Conservation (phyloP, 2,329 filamentous ascomycete genomes). For the Epichloe sibirici region DNA sequence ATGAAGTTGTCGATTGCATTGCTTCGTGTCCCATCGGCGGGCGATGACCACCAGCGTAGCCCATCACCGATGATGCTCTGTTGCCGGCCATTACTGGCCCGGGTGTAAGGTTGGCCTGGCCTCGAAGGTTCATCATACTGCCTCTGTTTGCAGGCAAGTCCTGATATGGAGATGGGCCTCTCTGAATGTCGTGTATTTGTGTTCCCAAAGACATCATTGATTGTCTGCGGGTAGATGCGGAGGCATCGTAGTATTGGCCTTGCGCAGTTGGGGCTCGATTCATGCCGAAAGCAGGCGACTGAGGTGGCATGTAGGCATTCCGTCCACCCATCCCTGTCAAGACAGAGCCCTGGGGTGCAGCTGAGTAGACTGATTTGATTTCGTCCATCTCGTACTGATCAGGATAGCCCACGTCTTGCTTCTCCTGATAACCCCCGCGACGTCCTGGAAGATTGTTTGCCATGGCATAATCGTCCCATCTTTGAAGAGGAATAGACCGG, state of each 20-base stretch:
- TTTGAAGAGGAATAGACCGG: slow-evolving; percentile 81
- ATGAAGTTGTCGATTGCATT: slow-evolving; percentile 39
- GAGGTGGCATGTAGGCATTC: slow-evolving; percentile 69
- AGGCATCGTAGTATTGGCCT: slow-evolving; percentile 36
- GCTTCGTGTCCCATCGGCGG: slow-evolving; percentile 32
- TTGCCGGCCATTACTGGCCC: slow-evolving; percentile 21
- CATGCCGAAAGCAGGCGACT: slow-evolving; percentile 60
- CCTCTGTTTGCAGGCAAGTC: slow-evolving; percentile 38
- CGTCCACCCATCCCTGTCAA: slow-evolving; percentile 69
- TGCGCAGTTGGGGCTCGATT: slow-evolving; percentile 32
- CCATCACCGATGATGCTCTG: slow-evolving; percentile 34
- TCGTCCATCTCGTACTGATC: slow-evolving; percentile 95
- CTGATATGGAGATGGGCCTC: slow-evolving; percentile 45
- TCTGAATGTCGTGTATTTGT: slow-evolving; percentile 30
- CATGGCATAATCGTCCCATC: slow-evolving; percentile 92
- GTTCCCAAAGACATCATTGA: slow-evolving; percentile 57
- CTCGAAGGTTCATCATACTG: slow-evolving; percentile 50
- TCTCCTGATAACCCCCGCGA: slow-evolving; percentile 59
- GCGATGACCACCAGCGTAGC: slow-evolving; percentile 34
- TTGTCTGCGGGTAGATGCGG: slow-evolving; percentile 49
- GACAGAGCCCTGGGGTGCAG: slow-evolving; percentile 76
- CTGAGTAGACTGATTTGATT: slow-evolving; percentile 92
- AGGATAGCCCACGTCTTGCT: slow-evolving; percentile 51
- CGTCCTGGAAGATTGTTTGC: slow-evolving; percentile 83
- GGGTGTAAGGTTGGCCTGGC: slow-evolving; percentile 35